Conservation (phyloP, 768 basidiomycete species). For the Serendipita indica region DNA sequence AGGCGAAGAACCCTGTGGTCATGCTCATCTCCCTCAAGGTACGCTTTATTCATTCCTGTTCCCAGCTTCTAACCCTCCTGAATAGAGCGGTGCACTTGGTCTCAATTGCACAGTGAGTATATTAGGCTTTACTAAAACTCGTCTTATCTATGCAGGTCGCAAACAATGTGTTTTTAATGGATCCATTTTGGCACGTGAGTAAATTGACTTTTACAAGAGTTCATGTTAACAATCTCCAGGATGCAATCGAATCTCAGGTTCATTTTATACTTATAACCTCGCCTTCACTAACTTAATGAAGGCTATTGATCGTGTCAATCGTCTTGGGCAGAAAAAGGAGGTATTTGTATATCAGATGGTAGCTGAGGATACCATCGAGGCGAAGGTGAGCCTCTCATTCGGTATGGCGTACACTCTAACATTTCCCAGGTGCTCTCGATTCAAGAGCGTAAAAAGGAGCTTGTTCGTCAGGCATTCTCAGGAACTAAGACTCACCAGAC, state of each 20-base stretch:
- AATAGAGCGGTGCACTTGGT: slow-evolving; percentile 53
- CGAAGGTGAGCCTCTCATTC: slow-evolving; percentile 35
- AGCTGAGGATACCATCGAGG: slow-evolving; percentile 77
- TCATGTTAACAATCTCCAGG: no score
- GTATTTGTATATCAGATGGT: slow-evolving; percentile 85
- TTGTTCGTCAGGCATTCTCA: slow-evolving; percentile 70
- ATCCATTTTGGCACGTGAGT: not conserved
- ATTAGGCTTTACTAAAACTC: no score
- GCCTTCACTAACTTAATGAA: not conserved
- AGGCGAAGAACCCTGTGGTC: slow-evolving; percentile 43
- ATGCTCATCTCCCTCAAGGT: slow-evolving; percentile 81
- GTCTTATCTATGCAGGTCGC: no score
- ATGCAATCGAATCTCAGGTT: slow-evolving; percentile 74
- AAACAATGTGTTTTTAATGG: slow-evolving; percentile 45
- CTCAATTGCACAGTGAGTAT: slow-evolving; percentile 76
- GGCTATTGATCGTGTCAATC: slow-evolving; percentile 14
- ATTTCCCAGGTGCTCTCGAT: slow-evolving; percentile 53
- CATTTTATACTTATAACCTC: slow-evolving; percentile 17
- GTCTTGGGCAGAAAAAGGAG: slow-evolving; percentile 67
- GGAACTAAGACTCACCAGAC: slow-evolving; percentile 67
- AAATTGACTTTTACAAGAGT: not conserved
- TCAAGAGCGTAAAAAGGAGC: slow-evolving; percentile 66
- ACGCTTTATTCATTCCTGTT: not conserved
- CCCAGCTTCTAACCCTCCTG: slow-evolving; percentile 1
- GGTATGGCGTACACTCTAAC: not conserved